Percentiles rank a stretch among this genome's conserved stretches.
Evolutionary conservation across 2,329 filamentous ascomycete genomes (phyloP).

Genomic region (Clonostachys chloroleuca): DNA sequence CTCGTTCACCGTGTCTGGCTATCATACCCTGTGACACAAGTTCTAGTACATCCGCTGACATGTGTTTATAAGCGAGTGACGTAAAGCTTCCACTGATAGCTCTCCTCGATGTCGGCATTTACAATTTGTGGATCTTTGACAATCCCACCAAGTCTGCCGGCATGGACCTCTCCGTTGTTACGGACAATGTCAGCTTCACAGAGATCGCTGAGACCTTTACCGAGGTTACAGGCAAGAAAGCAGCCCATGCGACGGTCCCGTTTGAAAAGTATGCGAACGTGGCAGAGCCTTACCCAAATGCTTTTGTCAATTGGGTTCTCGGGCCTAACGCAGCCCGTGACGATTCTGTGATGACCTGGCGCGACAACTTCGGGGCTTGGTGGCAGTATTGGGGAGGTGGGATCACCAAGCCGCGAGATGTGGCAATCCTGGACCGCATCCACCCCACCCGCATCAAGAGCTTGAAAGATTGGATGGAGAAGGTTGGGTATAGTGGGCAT

Average conservation of each 20-base stretch:
- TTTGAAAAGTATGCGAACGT: neutral
- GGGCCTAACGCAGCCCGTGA: conserved; percentile 6
- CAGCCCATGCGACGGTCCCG: neutral
- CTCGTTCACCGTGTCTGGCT: no score
- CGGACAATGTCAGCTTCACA: conserved; percentile 10
- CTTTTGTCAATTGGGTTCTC: neutral
- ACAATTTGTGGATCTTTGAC: conserved; percentile 16
- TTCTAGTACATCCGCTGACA: no score
- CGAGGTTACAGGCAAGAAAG: conserved; percentile 3
- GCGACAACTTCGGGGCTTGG: conserved; percentile 4
- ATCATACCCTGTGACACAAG: no score
- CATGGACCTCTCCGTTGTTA: conserved; percentile 13
- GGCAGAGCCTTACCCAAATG: neutral
- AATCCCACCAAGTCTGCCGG: conserved; percentile 10
- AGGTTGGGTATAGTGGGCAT: neutral
- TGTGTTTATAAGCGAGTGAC: neutral
- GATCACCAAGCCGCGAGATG: conserved; percentile 4
- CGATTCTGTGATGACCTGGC: conserved; percentile 8
- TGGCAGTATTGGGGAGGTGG: conserved; percentile 8
- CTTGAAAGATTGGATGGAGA: conserved; percentile 1
- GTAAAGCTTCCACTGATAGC: conserved; percentile 9
- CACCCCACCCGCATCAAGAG: neutral
- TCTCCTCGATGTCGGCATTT: conserved; percentile 14
- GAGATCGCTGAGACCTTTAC: conserved; percentile 5
- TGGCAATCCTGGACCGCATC: conserved; percentile 9